Percentiles rank a stretch among this genome's conserved stretches.
These are phyloP conservation scores for Porpolomopsis calyptriformis DNA, from an alignment of 768 basidiomycete genomes.

Conservation along the genomic window DNA sequence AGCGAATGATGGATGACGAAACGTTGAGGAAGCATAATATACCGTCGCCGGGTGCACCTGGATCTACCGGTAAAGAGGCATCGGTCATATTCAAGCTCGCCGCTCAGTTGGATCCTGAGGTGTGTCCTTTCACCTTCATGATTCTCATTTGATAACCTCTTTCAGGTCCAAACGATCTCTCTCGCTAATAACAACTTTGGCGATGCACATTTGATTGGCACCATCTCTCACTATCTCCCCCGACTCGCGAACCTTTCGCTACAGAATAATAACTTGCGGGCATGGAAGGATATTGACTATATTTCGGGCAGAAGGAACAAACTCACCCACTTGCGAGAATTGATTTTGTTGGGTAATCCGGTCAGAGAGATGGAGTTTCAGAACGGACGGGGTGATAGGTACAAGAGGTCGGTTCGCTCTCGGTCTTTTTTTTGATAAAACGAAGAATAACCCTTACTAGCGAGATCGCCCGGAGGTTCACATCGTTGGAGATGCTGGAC, in stretches of 20 bases:
- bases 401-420: slow-evolving; percentile 46
- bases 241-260: slow-evolving; percentile 70
- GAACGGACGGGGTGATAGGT: slow-evolving; percentile 47
- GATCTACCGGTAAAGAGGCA: slow-evolving; percentile 54
- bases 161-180: slow-evolving; percentile 68
- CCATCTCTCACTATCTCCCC: slow-evolving; percentile 64
- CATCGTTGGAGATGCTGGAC: slow-evolving; percentile 76
- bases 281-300: slow-evolving; percentile 60
- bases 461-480: slow-evolving; percentile 72
- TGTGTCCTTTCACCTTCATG: slow-evolving; percentile 18
- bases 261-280: slow-evolving; percentile 62
- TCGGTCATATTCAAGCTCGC: slow-evolving; percentile 87
- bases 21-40: slow-evolving; percentile 64
- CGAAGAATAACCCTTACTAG: too few relatives aligned
- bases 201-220: slow-evolving; percentile 47
- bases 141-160: slow-evolving; percentile 7
- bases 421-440: too few relatives aligned
- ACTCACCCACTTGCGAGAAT: slow-evolving; percentile 54
- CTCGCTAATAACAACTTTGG: slow-evolving; percentile 61
- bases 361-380: slow-evolving; percentile 51
- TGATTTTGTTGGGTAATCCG: slow-evolving; percentile 70
- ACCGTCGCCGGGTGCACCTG: slow-evolving; percentile 55
- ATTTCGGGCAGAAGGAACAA: slow-evolving; percentile 51
- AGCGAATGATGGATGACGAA: slow-evolving; percentile 76
- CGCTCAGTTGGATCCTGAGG: slow-evolving; percentile 63